Percentiles rank a stretch among this genome's conserved stretches.
Conservation (phyloP, 164 flowering plant genomes). For the Dillenia turbinata region DNA sequence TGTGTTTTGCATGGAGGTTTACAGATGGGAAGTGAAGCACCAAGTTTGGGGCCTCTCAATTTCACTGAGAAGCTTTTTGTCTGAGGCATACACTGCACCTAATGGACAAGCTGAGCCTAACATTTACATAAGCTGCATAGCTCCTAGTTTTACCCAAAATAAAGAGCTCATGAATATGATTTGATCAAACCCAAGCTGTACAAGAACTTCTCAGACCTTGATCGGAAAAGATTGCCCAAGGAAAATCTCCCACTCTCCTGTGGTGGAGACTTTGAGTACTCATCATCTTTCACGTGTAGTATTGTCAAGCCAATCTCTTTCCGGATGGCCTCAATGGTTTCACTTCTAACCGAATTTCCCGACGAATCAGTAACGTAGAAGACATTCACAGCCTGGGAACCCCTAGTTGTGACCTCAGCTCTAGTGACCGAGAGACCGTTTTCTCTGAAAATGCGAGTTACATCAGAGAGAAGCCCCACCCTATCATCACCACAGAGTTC, state of each 20-base stretch:
- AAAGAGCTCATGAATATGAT: conserved; percentile 46
- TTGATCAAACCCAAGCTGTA: conserved; percentile 70
- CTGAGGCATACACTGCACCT: too few relatives aligned
- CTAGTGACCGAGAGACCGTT: conserved; percentile 79
- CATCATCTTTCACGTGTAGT: conserved; percentile 64
- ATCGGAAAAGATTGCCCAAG: conserved; percentile 56
- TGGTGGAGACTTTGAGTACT: conserved; percentile 36
- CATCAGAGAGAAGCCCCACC: conserved; percentile 68
- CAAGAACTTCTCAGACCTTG: conserved; percentile 81
- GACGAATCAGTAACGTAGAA: conserved; percentile 86
- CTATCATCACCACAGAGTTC: conserved; percentile 85
- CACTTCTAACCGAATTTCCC: conserved; percentile 61
- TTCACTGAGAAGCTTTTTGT: too few relatives aligned
- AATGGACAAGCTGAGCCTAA: neutral
- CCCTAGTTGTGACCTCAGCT: conserved; percentile 89
- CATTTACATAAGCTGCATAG: conserved; percentile 12
- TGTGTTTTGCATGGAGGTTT: too few relatives aligned
- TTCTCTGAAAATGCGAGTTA: conserved; percentile 91
- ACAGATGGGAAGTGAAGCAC: too few relatives aligned
- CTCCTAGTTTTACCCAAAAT: neutral
- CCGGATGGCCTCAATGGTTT: conserved; percentile 75
- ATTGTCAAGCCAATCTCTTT: conserved; percentile 64
- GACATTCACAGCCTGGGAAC: conserved; percentile 70
- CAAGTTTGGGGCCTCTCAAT: too few relatives aligned
- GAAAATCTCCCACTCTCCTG: conserved; percentile 60